phyloP scores from a whole-genome alignment of 2,329 filamentous ascomycete species.

The Penicillium freii region DNA sequence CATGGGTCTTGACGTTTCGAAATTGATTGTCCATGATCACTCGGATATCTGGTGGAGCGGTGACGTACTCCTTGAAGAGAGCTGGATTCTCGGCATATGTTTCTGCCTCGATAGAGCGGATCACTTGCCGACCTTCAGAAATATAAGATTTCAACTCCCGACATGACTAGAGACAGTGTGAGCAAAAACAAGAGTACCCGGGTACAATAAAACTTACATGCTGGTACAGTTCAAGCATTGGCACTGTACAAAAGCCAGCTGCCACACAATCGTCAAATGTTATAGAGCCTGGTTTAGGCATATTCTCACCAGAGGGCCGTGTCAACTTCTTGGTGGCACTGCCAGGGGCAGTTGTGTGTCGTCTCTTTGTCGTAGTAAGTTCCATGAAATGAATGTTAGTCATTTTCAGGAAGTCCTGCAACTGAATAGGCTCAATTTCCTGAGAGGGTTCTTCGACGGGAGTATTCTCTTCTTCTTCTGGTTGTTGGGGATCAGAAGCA shows the following conservation, averaged over 20 bases:
- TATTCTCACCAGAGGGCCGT: conserved; percentile 28
- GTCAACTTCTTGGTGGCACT: conserved; percentile 34
- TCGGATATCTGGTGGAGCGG: conserved; percentile 78
- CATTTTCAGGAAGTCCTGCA: conserved; percentile 92
- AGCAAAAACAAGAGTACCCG: conserved; percentile 20
- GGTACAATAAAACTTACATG: conserved; percentile 57
- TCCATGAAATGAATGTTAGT: conserved; percentile 99
- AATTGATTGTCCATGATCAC: conserved; percentile 92
- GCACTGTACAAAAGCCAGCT: conserved; percentile 84
- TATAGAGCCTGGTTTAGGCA: conserved; percentile 30
- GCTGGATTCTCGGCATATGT: conserved; percentile 87
- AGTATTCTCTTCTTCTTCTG: conserved; percentile 48
- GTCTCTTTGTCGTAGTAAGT: conserved; percentile 88
- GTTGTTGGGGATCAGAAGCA: conserved; percentile 38
- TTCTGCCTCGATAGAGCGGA: conserved; percentile 85
- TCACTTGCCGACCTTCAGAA: conserved; percentile 82
- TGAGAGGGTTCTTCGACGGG: conserved; percentile 45
- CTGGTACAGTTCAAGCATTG: conserved; percentile 91
- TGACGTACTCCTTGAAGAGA: conserved; percentile 87
- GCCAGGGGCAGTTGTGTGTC: conserved; percentile 72
- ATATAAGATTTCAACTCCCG: conserved; percentile 97
- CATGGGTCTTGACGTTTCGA: conserved; percentile 94
- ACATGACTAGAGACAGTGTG: conserved; percentile 58
- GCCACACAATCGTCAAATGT: conserved; percentile 74
- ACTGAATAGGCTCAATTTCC: conserved; percentile 64